Conservation (phyloP, 306 rosid genomes). For the Cucurbita maxima region DNA sequence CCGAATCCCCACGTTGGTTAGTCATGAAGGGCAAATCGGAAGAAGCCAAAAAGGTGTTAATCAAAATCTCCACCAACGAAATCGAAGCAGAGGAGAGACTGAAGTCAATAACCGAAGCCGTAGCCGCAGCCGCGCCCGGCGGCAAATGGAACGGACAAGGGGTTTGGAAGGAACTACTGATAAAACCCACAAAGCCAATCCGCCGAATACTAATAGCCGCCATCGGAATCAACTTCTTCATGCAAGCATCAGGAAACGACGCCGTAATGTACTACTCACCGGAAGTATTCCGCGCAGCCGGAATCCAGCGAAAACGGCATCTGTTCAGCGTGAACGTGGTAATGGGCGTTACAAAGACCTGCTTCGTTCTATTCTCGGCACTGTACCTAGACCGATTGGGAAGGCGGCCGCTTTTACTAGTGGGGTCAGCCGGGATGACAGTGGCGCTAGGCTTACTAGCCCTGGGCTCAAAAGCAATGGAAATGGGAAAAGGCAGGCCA, state of each 20-base stretch:
- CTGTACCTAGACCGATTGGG: conserved; percentile 47
- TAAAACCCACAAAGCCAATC: conserved; percentile 33
- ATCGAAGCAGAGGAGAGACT: conserved; percentile 56
- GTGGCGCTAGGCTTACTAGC: conserved; percentile 37
- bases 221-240: conserved; percentile 67
- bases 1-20: conserved; percentile 77
- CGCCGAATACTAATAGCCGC: conserved; percentile 48
- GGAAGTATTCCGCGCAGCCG: conserved; percentile 59
- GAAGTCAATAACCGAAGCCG: conserved; percentile 33
- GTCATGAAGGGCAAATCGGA: conserved; percentile 37
- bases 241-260: conserved; percentile 94
- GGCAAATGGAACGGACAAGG: conserved; percentile 21
- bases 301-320: conserved; percentile 29
- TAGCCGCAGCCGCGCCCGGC: not conserved
- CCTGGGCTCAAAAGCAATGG: conserved; percentile 41
- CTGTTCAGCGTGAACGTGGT: conserved; percentile 51
- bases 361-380: conserved; percentile 47
- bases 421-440: conserved; percentile 55
- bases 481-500: conserved; percentile 16
- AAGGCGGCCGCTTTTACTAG: conserved; percentile 54
- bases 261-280: conserved; percentile 77
- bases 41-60: conserved; percentile 47
- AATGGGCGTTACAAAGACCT: conserved; percentile 52
- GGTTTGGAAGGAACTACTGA: conserved; percentile 59
- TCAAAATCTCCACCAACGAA: conserved; percentile 27